A percentile compares a stretch with the other conserved stretches of the same genome.
Evolutionary conservation across 2,329 filamentous ascomycete genomes (phyloP).

Genomic region (Trichoderma cornu-damae): DNA sequence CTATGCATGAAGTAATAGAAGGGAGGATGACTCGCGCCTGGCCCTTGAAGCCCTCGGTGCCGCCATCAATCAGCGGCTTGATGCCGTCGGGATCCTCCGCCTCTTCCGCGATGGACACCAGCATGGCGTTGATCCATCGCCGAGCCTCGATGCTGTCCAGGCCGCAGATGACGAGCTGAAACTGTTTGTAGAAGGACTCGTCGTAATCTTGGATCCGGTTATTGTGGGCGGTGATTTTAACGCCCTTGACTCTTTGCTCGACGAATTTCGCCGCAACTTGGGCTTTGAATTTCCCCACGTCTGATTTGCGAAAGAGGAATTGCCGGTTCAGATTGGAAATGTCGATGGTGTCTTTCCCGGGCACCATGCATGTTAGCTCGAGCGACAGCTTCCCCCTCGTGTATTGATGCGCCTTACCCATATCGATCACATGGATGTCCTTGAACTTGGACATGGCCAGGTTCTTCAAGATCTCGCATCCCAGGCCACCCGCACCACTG

Average conservation of each 20-base stretch:
- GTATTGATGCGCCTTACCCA: constrained; percentile 55
- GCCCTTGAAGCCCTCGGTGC: constrained; percentile 97
- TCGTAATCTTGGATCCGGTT: constrained; percentile 96
- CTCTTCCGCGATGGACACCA: constrained; percentile 83
- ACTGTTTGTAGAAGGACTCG: constrained; percentile 94
- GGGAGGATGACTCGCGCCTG: constrained; percentile 90
- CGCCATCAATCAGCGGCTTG: constrained; percentile 93
- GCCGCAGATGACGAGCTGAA: constrained; percentile 88
- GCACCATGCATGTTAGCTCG: background rate
- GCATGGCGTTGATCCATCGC: constrained; percentile 95
- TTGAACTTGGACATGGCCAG: constrained; percentile 92
- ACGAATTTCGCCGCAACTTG: constrained; percentile 90
- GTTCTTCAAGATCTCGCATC: constrained; percentile 96
- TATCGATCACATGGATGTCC: constrained; percentile 97
- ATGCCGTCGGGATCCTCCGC: constrained; percentile 71
- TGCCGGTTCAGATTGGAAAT: constrained; percentile 97
- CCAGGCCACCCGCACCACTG: constrained; percentile 87
- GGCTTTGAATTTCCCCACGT: constrained; percentile 91
- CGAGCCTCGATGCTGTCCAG: constrained; percentile 95
- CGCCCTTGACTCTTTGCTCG: constrained; percentile 79
- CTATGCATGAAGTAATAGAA: constrained; percentile 90
- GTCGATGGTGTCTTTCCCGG: constrained; percentile 80
- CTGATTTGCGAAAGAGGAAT: constrained; percentile 86
- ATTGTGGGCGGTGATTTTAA: constrained; percentile 90
- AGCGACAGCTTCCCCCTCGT: background rate